phyloP scores from a whole-genome alignment of 805 yeast species.

The Phaffomyces thermotolerans region DNA sequence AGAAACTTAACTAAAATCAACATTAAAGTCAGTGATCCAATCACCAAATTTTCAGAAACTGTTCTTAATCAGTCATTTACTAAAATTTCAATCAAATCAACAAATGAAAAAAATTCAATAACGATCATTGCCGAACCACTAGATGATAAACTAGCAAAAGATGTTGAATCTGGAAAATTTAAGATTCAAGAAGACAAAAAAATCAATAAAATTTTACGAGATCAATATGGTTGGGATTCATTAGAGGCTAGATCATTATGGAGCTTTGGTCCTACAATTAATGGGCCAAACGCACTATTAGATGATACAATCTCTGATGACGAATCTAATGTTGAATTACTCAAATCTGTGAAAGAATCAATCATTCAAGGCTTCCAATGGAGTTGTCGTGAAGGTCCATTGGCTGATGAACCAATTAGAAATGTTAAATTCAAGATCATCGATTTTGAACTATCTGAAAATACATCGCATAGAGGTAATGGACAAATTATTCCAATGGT shows the following conservation, averaged over 20 bases:
- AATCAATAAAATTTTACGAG: conserved; percentile 48
- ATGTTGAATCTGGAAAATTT: conserved; percentile 43
- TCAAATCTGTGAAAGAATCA: conserved; percentile 42
- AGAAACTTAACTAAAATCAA: conserved; percentile 53
- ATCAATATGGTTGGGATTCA: conserved; percentile 71
- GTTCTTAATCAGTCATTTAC: conserved; percentile 58
- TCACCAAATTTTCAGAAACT: conserved; percentile 74
- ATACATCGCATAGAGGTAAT: conserved; percentile 42
- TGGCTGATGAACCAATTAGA: conserved; percentile 78
- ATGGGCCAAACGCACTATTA: conserved; percentile 43
- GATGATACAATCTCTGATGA: conserved; percentile 67
- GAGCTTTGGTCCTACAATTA: conserved; percentile 60
- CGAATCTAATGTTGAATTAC: conserved; percentile 53
- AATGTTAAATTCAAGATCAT: conserved; percentile 65
- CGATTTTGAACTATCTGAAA: conserved; percentile 46
- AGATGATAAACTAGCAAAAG: conserved; percentile 44
- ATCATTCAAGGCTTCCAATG: conserved; percentile 76
- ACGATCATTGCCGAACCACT: conserved; percentile 76
- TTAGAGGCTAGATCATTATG: conserved; percentile 76
- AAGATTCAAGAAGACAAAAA: conserved; percentile 29
- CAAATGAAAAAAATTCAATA: conserved; percentile 46
- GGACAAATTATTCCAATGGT: conserved; percentile 78
- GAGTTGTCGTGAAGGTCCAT: conserved; percentile 82
- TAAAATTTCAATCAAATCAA: conserved; percentile 54
- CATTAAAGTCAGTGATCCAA: conserved; percentile 79